Evolutionary conservation across 345 rosid species (phyloP), one percentile per base, ranked within the genome.

Genomic region (Lepidium sativum): DNA sequence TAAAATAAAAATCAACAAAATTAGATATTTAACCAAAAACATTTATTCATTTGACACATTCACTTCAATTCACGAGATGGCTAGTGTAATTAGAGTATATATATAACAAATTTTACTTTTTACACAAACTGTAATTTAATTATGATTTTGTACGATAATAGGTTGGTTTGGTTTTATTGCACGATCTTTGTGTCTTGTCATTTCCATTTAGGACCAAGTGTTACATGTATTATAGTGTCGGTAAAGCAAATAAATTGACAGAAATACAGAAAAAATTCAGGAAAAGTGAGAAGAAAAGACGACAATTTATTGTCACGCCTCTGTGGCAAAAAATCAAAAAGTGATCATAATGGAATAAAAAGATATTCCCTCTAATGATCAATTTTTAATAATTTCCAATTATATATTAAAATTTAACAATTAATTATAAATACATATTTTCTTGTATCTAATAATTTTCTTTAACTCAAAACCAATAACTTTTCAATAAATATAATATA

Each of bases 221-320:
- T 54, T 9, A 27, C 27, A 37, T 63, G 45, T 29, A 63, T 4
- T 23, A 62, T n/a, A 63, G 29, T 55, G 58, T 71, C 64, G 70
- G 69, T 21, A 45, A 63, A 39, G 58, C 59, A 54, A 54, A 71
- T 42, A 20, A 37, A 54, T 63, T 6, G 42, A 37, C 52, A 63
- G 54, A 70, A 25, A 43, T 23, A 27, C 62, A 61, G 35, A 43
- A 43, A 33, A 54, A 61, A n/a, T n/a, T n/a, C n/a, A 23, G n/a
- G 16, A 15, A 62, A 37, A 44, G 18, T 35, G 60, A 61, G 16
- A 13, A 7, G 1, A 10, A 58, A 4, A 54, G 21, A 38, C 53
- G 60, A 44, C 65, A 64, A 50, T 21, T 41, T 45, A 14, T 56
- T 59, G 65, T 63, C 70, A 71, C 9, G 31, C 70, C 58, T 18